phyloP scores from a whole-genome alignment of 768 basidiomycete genomes.

The Infundibulicybe gibba region DNA sequence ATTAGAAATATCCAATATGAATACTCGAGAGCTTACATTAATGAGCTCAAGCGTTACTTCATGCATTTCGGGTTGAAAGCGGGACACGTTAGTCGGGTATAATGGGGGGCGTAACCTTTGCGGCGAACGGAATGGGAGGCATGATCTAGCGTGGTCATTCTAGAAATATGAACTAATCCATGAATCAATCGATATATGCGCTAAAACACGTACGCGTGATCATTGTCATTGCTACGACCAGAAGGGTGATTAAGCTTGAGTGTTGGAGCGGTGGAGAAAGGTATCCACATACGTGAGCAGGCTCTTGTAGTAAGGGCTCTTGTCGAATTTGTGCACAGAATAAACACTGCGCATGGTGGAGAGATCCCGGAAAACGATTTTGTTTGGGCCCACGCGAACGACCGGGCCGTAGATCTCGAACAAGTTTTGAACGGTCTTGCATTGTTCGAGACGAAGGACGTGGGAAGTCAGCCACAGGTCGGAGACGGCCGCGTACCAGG shows the following conservation, averaged over 20 bases:
- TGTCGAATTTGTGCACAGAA: slow-evolving; percentile 76
- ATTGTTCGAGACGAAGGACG: slow-evolving; percentile 70
- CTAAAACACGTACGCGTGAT: slow-evolving; percentile 65
- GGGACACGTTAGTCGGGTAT: slow-evolving; percentile 57
- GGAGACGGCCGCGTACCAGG: slow-evolving; percentile 77
- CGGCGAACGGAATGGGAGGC: slow-evolving; percentile 65
- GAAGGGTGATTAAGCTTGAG: slow-evolving; percentile 10
- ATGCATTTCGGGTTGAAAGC: slow-evolving; percentile 70
- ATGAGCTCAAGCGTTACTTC: slow-evolving; percentile 61
- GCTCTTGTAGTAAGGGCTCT: slow-evolving; percentile 79
- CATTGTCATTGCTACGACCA: slow-evolving; percentile 73
- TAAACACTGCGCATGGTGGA: slow-evolving; percentile 69
- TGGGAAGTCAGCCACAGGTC: slow-evolving; percentile 73
- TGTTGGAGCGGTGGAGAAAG: slow-evolving; percentile 9
- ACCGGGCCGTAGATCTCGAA: slow-evolving; percentile 75
- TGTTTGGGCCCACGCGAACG: slow-evolving; percentile 76
- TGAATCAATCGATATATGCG: slow-evolving; percentile 34
- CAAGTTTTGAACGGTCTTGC: slow-evolving; percentile 62
- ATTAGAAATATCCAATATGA: neutral
- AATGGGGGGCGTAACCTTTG: slow-evolving; percentile 75
- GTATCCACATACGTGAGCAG: slow-evolving; percentile 61
- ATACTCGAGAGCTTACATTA: slow-evolving; percentile 39
- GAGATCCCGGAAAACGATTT: slow-evolving; percentile 76
- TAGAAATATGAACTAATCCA: slow-evolving; percentile 26
- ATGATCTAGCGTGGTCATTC: slow-evolving; percentile 82